Evolutionary conservation across 1,284 basidiomycete species (phyloP).

Genomic region (Malassezia nana): DNA sequence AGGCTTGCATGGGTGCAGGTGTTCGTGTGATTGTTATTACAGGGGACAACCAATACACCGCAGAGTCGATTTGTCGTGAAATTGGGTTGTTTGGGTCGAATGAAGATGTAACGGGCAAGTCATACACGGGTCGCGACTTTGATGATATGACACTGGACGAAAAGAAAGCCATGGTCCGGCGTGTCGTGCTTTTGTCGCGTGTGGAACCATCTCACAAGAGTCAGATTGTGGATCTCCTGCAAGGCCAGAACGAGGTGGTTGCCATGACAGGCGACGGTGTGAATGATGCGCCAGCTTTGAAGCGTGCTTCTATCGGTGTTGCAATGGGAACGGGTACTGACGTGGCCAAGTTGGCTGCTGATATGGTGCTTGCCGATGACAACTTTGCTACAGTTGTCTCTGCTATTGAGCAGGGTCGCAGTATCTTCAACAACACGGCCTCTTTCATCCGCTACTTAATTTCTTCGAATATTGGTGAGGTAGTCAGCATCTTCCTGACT

Average conservation of each 20-base stretch:
- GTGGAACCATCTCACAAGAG: conserved; percentile 93
- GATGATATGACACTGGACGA: conserved; percentile 63
- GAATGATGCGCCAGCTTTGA: conserved; percentile 51
- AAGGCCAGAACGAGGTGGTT: conserved; percentile 82
- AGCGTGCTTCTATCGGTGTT: conserved; percentile 50
- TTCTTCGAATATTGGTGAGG: conserved; percentile 95
- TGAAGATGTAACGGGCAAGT: conserved; percentile 55
- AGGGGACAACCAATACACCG: conserved; percentile 95
- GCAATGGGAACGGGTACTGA: conserved; percentile 52
- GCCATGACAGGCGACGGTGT: conserved; percentile 62
- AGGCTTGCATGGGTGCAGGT: conserved; percentile 80
- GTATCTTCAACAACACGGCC: conserved; percentile 98
- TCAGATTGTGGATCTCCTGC: conserved; percentile 88
- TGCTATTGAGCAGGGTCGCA: conserved; percentile 71
- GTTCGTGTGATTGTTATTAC: conserved; percentile 96
- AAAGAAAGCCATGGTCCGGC: conserved; percentile 74
- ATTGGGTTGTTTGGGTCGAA: conserved; percentile 70
- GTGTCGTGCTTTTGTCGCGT: conserved; percentile 78
- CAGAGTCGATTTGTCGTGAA: conserved; percentile 89
- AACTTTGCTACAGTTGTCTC: conserved; percentile 51
- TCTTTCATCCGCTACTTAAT: conserved; percentile 78
- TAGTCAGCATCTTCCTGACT: conserved; percentile 93
- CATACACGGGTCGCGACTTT: conserved; percentile 84
- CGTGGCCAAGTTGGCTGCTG: conserved; percentile 50
- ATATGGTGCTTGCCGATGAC: conserved; percentile 52